These are phyloP conservation scores for Russula griseocarnosa DNA, from an alignment of 768 basidiomycete genomes.

Conservation along the genomic window DNA sequence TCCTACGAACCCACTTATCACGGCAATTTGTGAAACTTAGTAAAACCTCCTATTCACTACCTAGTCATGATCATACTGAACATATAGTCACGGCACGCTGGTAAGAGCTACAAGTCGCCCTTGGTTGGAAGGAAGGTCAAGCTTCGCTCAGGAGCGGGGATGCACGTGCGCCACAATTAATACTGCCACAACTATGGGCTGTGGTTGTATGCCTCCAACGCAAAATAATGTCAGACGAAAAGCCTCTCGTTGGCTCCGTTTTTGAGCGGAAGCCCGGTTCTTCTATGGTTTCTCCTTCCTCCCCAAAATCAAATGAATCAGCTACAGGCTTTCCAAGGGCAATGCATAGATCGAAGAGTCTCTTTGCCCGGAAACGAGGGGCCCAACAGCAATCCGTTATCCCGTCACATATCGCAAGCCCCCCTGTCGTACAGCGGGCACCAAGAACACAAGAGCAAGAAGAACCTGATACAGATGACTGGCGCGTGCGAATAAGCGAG, in stretches of 20 bases:
- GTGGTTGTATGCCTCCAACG: neutral
- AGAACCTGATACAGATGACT: slow-evolving; percentile 32
- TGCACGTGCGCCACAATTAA: no score
- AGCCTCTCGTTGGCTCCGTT: slow-evolving; percentile 44
- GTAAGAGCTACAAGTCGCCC: no score
- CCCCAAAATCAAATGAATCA: slow-evolving; percentile 26
- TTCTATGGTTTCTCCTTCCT: slow-evolving; percentile 31
- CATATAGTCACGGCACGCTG: no score
- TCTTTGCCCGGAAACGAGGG: slow-evolving; percentile 37
- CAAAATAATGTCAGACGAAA: slow-evolving; percentile 22
- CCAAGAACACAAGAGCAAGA: slow-evolving; percentile 15
- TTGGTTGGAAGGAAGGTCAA: no score
- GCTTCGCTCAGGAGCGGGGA: no score
- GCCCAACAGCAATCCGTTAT: slow-evolving; percentile 24
- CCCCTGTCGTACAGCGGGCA: slow-evolving; percentile 24
- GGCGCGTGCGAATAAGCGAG: slow-evolving; percentile 55
- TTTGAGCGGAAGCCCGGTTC: slow-evolving; percentile 40
- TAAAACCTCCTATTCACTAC: neutral
- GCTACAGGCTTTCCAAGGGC: slow-evolving; percentile 41
- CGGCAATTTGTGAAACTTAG: neutral
- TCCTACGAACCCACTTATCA: no score
- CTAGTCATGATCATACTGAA: no score
- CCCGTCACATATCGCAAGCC: slow-evolving; percentile 29
- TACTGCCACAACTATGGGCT: no score
- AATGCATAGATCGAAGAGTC: slow-evolving; percentile 42